phyloP scores from a whole-genome alignment of 169 alveolate species.

The Plasmodium adleri region DNA sequence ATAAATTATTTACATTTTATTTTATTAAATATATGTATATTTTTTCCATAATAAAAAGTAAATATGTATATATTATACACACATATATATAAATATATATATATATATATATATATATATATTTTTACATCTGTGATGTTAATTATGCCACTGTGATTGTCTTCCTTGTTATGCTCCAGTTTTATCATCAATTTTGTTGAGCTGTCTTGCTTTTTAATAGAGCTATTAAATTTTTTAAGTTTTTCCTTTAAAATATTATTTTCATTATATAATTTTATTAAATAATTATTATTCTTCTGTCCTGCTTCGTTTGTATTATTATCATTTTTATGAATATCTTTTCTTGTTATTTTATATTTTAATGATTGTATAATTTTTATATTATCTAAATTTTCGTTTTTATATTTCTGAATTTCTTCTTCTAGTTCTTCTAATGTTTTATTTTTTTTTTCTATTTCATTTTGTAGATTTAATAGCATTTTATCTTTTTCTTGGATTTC shows the following conservation, averaged over 20 bases:
- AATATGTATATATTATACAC: background rate
- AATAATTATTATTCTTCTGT: conserved; percentile 49
- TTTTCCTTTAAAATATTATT: conserved; percentile 61
- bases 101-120: no score
- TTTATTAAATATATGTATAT: background rate
- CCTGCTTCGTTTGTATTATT: conserved; percentile 7
- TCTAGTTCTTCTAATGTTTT: conserved; percentile 7
- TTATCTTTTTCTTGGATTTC: conserved; percentile 37
- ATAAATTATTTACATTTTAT: background rate
- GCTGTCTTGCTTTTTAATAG: conserved; percentile 8
- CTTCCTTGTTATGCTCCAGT: background rate
- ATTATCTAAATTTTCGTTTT: conserved; percentile 20
- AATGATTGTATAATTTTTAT: conserved; percentile 38
- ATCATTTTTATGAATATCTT: conserved; percentile 11
- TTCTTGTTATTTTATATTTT: conserved; percentile 37
- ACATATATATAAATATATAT: no score
- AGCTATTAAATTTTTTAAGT: conserved; percentile 37
- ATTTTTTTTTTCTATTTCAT: conserved; percentile 29
- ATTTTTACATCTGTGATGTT: conserved; percentile 16
- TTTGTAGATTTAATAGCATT: conserved; percentile 14
- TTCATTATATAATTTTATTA: conserved; percentile 64
- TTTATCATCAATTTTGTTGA: conserved; percentile 6
- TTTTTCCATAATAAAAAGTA: no score
- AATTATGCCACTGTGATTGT: background rate
- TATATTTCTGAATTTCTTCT: conserved; percentile 36